Evolutionary conservation across 129 eudicot species (phyloP), one percentile per base, ranked within the genome.

Genomic region (Lactuca sativa): DNA sequence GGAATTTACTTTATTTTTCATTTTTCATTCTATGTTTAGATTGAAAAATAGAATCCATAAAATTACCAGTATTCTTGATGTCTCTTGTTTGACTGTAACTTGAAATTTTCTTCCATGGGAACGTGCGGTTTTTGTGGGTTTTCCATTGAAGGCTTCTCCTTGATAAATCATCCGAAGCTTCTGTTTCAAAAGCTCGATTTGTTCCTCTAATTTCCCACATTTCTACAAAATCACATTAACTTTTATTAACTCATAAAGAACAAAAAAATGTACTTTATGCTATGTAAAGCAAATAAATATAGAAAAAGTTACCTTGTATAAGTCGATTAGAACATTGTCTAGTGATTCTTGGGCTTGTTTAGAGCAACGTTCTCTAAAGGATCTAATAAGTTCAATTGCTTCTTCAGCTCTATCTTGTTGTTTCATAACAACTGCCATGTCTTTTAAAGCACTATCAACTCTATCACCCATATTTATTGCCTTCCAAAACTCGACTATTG

Each of bases 391-490:
- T 83, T 87, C 89, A 14, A 90, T 90, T 0, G 97, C 97, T 75
- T 87, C 95, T 81, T 83, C 91, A 10, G 91, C 89, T 70, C 97
- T 73, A 77, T 90, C 87, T 72, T 80, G 87, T 69, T 90, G 97
- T 62, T 87, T 90, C 95, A 90, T 87, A 57, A 90, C 95, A 17
- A 87, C 81, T 56, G 97, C 95, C 97, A 90, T 85, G 80, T 90
- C 97, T 75, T 90, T 90, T 7, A 90, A 72, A 33, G 97, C 97
- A 63, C 97, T 90, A 69, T 87, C 97, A 5, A 90, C 95, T 79
- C 95, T 76, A 55, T 90, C 97, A 10, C 97, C 95, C 1, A 71
- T 81, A 77, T 90, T 90, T 38, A 90, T 90, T 7, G 97, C 95
- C 72, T 81, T 81, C 97, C 97, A 87, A 64, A 90, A 90, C 57